A percentile compares a stretch with the other conserved stretches of the same genome.
Conservation (phyloP, 352 stramenopile species). For the Phytophthora crassamura region DNA sequence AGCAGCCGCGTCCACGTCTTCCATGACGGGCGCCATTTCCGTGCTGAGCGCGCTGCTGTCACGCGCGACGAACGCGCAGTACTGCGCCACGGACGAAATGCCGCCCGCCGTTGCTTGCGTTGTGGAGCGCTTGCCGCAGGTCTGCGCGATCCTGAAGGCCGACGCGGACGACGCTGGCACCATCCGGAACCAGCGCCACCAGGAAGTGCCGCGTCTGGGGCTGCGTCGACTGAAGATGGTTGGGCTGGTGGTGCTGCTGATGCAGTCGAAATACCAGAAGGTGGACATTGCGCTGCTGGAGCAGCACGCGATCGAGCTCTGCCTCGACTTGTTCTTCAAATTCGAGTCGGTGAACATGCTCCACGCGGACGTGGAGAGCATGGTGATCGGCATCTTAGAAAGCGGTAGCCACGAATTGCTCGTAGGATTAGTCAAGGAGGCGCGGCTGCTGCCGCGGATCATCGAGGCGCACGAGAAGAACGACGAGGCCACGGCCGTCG, state of each 20-base stretch:
- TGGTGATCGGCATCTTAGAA: constrained; percentile 86
- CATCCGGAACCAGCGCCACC: constrained; percentile 77
- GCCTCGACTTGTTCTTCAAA: constrained; percentile 88
- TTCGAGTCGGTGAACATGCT: constrained; percentile 91
- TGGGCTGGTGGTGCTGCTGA: constrained; percentile 74
- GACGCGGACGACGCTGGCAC: constrained; percentile 71
- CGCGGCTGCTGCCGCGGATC: constrained; percentile 71
- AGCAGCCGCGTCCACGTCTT: constrained; percentile 53
- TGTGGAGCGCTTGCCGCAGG: constrained; percentile 65
- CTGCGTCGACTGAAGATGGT: constrained; percentile 86
- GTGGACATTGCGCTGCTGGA: constrained; percentile 74
- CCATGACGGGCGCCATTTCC: constrained; percentile 82
- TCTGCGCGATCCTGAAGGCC: constrained; percentile 67
- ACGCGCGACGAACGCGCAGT: constrained; percentile 80
- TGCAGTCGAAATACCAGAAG: constrained; percentile 87
- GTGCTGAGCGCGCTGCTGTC: constrained; percentile 81
- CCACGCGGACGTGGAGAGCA: constrained; percentile 85
- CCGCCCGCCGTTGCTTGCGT: constrained; percentile 61
- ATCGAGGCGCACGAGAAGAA: constrained; percentile 84
- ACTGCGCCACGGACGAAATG: constrained; percentile 70
- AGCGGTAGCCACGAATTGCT: constrained; percentile 78
- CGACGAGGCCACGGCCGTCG: constrained; percentile 58
- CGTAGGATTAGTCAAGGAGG: constrained; percentile 79
- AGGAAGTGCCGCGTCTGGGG: constrained; percentile 75
- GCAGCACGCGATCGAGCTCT: constrained; percentile 75